These are phyloP conservation scores for Pythium dissotocum DNA, from an alignment of 352 stramenopile species.

Conservation along the genomic window DNA sequence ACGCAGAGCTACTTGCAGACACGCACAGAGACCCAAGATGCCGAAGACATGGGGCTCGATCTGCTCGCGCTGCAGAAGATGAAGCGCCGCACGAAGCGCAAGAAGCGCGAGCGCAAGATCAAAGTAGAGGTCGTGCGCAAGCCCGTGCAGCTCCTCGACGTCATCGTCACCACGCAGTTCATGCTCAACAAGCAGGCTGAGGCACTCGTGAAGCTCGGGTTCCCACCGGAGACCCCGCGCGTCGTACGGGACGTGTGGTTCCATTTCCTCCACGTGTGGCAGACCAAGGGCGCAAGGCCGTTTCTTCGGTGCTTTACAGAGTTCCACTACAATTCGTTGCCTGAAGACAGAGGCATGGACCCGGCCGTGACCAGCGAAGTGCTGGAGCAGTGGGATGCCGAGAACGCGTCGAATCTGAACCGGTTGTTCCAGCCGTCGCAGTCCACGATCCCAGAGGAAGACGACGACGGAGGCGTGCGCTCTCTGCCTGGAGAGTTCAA, in stretches of 20 bases:
- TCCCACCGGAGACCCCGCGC: constrained; percentile 41
- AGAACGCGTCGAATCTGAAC: constrained; percentile 32
- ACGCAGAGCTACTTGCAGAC: constrained; percentile 82
- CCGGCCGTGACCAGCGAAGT: constrained; percentile 53
- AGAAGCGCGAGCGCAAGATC: constrained; percentile 36
- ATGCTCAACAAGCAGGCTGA: constrained; percentile 57
- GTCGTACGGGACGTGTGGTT: constrained; percentile 72
- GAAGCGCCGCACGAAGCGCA: constrained; percentile 38
- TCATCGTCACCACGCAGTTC: constrained; percentile 59
- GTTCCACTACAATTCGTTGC: constrained; percentile 42
- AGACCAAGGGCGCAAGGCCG: constrained; percentile 51
- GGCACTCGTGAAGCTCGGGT: constrained; percentile 43
- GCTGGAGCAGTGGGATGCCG: constrained; percentile 71
- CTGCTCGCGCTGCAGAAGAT: constrained; percentile 34
- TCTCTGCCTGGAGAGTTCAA: constrained; percentile 6
- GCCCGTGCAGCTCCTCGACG: constrained; percentile 52
- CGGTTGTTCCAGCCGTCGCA: constrained; percentile 14
- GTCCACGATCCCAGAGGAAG: constrained; percentile 12
- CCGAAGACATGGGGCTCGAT: constrained; percentile 72
- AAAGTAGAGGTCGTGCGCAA: constrained; percentile 16
- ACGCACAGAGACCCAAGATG: constrained; percentile 81
- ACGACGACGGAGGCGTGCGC: constrained; percentile 8
- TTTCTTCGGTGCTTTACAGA: constrained; percentile 76
- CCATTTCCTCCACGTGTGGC: constrained; percentile 64
- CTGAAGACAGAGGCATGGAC: constrained; percentile 50